Base-by-base conservation (phyloP, 495 filamentous ascomycete genomes). In the Tuber microsphaerosporum region DNA sequence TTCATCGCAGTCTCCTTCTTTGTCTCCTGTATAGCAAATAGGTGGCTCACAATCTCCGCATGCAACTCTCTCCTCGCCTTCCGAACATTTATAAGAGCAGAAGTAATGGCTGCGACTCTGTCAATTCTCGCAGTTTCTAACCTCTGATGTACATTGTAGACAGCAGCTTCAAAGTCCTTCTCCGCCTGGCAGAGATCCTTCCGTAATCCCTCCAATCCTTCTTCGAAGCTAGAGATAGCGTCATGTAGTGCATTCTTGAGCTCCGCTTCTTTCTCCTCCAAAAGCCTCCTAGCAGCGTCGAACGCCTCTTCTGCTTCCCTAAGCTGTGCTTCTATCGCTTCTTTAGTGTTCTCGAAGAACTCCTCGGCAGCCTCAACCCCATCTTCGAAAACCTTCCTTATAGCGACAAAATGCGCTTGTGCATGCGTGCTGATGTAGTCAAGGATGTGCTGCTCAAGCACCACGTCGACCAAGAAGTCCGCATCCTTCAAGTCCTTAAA, bases 1-100 rank as follows among this genome's bases (percentile, higher is more conserved):
- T 37, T 76, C 16, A 71, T 69, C n/a, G 75, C 75, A 16, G 79
- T 79, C 71, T 79, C 74, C 73, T 80, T 77, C 43, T 79, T 80
- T 39, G 77, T 75, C 31, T 79, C 79, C 2, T 77, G 74, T 7
- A 80, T 75, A 69, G 71, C 72, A 68, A 71, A 73, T 20, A 80
- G 22, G 71, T 68, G 14, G 14, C 19, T 73, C 56, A 61, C 70
- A 19, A 79, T 74, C 31, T 37, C 74, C 70, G 26, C 31, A 45
- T 41, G 71, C 31, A 79, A 71, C n/a, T 79, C 76, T 31, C 42
- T 71, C 69, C 37, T 80, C 46, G 37, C 74, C 44, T 69, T 70
- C 74, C 48, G 71, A n/a, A 75, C 26, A 14, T 71, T 42, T 16
- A 72, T 75, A 34, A 44, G 46, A 0, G 78, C 46, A 19, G 71